phyloP scores from a whole-genome alignment of 2,329 filamentous ascomycete genomes.

The Xylaria sp. region DNA sequence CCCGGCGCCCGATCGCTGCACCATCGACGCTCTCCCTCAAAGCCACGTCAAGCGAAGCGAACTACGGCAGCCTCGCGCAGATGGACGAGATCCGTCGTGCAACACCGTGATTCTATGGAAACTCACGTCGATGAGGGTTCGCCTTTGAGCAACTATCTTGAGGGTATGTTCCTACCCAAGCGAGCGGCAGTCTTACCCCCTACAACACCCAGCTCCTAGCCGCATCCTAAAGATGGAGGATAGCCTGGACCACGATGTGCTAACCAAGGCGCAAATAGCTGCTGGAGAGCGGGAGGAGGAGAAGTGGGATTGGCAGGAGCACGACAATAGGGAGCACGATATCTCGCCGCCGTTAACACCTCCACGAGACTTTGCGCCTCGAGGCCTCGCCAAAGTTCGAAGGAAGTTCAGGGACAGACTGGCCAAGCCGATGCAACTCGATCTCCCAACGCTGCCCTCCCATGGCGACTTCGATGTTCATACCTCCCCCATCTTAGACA shows the following conservation, averaged over 20 bases:
- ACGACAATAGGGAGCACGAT: conserved; percentile 43
- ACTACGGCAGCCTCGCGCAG: conserved; percentile 41
- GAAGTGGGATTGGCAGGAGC: conserved; percentile 47
- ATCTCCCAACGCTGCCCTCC: conserved; percentile 42
- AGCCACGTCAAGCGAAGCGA: conserved; percentile 32
- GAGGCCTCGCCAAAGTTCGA: conserved; percentile 48
- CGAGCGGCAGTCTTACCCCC: not conserved
- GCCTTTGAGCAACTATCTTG: conserved; percentile 52
- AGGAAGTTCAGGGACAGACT: conserved; percentile 48
- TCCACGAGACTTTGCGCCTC: conserved; percentile 49
- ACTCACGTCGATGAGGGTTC: conserved; percentile 51
- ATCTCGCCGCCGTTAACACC: conserved; percentile 48
- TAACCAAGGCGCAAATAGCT: conserved; percentile 44
- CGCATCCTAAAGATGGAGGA: conserved; percentile 11
- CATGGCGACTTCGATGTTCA: conserved; percentile 44
- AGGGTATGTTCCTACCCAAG: conserved; percentile 43
- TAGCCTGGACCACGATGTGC: conserved; percentile 20
- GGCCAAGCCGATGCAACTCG: conserved; percentile 45
- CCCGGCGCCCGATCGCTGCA: conserved; percentile 18
- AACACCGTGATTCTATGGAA: conserved; percentile 50
- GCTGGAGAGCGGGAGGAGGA: conserved; percentile 46
- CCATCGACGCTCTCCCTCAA: conserved; percentile 18
- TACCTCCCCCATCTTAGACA: conserved; percentile 45
- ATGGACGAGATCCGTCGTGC: conserved; percentile 48
- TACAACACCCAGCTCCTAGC: not conserved